Evolutionary conservation across 257 asterid species (phyloP).

Genomic region (Mentha longifolia): DNA sequence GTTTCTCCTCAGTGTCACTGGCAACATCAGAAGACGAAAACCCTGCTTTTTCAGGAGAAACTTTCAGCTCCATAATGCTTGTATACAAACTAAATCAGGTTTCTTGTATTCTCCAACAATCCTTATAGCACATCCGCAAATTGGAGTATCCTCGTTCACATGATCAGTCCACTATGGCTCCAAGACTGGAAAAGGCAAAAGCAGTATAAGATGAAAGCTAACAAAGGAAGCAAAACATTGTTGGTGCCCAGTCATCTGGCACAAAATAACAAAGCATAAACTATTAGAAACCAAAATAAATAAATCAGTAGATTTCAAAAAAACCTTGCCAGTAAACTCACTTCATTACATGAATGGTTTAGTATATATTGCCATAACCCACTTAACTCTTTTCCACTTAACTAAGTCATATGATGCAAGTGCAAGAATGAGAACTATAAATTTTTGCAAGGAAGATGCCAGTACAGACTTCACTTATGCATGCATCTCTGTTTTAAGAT

Average conservation of each 20-base stretch:
- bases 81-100: slow-evolving; percentile 25
- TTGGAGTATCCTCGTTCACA: slow-evolving; percentile 27
- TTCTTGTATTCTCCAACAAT: slow-evolving; percentile 8
- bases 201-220: slow-evolving; percentile 23
- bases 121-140: slow-evolving; percentile 23
- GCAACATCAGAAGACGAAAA: slow-evolving; percentile 67
- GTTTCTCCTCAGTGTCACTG: slow-evolving; percentile 85
- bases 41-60: slow-evolving; percentile 66
- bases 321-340: neutral
- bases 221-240: slow-evolving; percentile 21
- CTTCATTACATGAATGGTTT: neutral
- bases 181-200: slow-evolving; percentile 33
- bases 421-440: slow-evolving; percentile 9
- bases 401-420: neutral
- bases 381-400: too few relatives aligned
- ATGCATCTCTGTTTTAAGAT: too few relatives aligned
- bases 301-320: slow-evolving; percentile 12
- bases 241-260: slow-evolving; percentile 17
- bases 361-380: neutral
- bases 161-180: slow-evolving; percentile 15
- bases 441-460: too few relatives aligned
- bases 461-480: too few relatives aligned
- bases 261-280: slow-evolving; percentile 5
- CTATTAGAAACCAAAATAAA: slow-evolving; percentile 12
- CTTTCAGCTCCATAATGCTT: slow-evolving; percentile 67